Evolutionary conservation across 345 rosid genomes (phyloP).

Genomic region (Noccaea bulbosa): DNA sequence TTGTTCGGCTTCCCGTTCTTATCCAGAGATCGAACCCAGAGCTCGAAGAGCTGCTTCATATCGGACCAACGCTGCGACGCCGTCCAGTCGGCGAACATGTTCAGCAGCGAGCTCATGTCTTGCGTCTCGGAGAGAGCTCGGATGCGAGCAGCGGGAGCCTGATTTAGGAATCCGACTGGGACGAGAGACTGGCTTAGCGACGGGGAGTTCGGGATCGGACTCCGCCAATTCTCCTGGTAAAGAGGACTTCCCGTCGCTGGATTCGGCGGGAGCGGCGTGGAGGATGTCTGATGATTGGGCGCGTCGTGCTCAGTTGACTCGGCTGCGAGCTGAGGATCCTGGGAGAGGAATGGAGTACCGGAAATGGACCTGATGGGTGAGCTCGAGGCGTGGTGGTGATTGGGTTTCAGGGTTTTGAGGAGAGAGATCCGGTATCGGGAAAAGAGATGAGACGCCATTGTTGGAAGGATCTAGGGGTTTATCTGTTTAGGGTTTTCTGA

Average conservation of each 20-base stretch:
- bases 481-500: slow-evolving; percentile 39
- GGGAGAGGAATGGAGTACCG: slow-evolving; percentile 64
- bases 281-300: not conserved
- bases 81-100: slow-evolving; percentile 75
- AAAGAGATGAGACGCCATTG: slow-evolving; percentile 67
- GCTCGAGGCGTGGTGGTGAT: not conserved
- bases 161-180: slow-evolving; percentile 51
- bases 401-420: slow-evolving; percentile 48
- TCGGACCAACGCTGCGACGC: slow-evolving; percentile 82
- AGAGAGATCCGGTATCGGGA: slow-evolving; percentile 50
- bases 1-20: slow-evolving; percentile 76
- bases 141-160: slow-evolving; percentile 45
- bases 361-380: slow-evolving; percentile 53
- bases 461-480: slow-evolving; percentile 28
- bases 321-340: slow-evolving; percentile 69
- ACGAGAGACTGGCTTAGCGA: slow-evolving; percentile 49
- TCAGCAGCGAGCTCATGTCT: slow-evolving; percentile 55
- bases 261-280: slow-evolving; percentile 79
- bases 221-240: slow-evolving; percentile 83
- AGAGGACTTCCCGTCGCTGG: slow-evolving; percentile 90
- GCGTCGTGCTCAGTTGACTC: slow-evolving; percentile 44
- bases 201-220: slow-evolving; percentile 48
- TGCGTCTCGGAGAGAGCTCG: slow-evolving; percentile 53
- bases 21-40: slow-evolving; percentile 82
- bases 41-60: slow-evolving; percentile 74